Evolutionary conservation across 1,139 yeast genomes (phyloP).

Genomic region (Magnusiomyces tetraspermus): DNA sequence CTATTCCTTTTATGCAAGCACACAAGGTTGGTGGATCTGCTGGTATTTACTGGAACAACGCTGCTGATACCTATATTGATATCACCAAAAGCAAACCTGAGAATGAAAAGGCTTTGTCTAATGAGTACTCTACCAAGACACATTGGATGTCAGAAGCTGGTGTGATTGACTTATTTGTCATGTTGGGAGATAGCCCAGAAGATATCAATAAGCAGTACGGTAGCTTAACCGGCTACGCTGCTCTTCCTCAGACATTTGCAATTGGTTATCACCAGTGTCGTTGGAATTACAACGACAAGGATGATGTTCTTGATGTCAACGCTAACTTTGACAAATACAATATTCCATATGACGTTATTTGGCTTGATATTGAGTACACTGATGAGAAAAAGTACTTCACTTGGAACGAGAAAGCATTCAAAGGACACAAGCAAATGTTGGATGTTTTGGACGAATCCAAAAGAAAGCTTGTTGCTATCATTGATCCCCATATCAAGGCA

Average conservation of each 20-base stretch:
- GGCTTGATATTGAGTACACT: conserved; percentile 94
- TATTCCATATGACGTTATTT: conserved; percentile 84
- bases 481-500: conserved; percentile 82
- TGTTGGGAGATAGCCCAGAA: conserved; percentile 54
- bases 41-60: conserved; percentile 85
- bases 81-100: conserved; percentile 36
- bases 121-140: conserved; percentile 31
- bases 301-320: conserved; percentile 66
- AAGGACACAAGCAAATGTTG: conserved; percentile 64
- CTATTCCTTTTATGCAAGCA: conserved; percentile 80
- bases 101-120: conserved; percentile 13
- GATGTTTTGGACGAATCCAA: conserved; percentile 56
- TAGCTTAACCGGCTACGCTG: conserved; percentile 60
- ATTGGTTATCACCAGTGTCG: conserved; percentile 93
- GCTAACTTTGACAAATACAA: conserved; percentile 58
- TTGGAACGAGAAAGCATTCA: conserved; percentile 71
- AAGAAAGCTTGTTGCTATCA: conserved; percentile 70
- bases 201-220: conserved; percentile 58
- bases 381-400: conserved; percentile 81
- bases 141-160: conserved; percentile 98
- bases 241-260: conserved; percentile 71
- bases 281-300: conserved; percentile 90
- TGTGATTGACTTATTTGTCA: conserved; percentile 60
- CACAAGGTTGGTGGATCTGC: conserved; percentile 49
- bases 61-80: conserved; percentile 89